Evolutionary conservation across 106 monocot species (phyloP).

Genomic region (Agapanthus africanus): DNA sequence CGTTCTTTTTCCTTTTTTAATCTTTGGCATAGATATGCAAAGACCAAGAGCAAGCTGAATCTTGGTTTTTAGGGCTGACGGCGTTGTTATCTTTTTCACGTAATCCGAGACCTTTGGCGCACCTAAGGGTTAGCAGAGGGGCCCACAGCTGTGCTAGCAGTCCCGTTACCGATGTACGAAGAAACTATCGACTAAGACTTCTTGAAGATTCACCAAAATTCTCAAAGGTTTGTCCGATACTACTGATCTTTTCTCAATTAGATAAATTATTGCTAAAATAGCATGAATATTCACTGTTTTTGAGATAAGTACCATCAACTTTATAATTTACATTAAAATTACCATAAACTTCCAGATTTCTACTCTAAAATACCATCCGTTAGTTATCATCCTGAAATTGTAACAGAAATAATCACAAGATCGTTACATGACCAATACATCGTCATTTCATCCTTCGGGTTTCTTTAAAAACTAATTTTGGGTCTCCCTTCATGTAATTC

Average conservation of each 20-base stretch:
- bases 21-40: constrained; percentile 62
- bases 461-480: too few species aligned
- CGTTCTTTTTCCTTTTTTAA: background rate
- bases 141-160: constrained; percentile 35
- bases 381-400: too few species aligned
- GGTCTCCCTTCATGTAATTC: too few species aligned
- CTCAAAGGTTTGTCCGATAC: constrained; percentile 19
- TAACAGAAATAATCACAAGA: too few species aligned
- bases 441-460: too few species aligned
- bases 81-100: constrained; percentile 34
- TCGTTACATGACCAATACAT: too few species aligned
- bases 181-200: constrained; percentile 29
- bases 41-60: constrained; percentile 70
- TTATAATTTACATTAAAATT: too few species aligned
- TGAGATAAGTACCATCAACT: too few species aligned
- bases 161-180: constrained; percentile 32
- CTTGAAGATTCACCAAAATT: constrained; percentile 24
- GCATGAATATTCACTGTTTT: too few species aligned
- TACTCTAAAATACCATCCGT: too few species aligned
- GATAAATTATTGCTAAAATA: too few species aligned
- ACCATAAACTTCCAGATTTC: too few species aligned
- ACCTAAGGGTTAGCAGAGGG: constrained; percentile 24
- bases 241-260: background rate
- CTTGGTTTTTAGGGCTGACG: constrained; percentile 61
- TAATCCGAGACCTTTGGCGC: constrained; percentile 25